Percentiles rank a stretch among this genome's conserved stretches.
phyloP scores from a whole-genome alignment of 2,329 filamentous ascomycete genomes.

The Cladosporium sp. region DNA sequence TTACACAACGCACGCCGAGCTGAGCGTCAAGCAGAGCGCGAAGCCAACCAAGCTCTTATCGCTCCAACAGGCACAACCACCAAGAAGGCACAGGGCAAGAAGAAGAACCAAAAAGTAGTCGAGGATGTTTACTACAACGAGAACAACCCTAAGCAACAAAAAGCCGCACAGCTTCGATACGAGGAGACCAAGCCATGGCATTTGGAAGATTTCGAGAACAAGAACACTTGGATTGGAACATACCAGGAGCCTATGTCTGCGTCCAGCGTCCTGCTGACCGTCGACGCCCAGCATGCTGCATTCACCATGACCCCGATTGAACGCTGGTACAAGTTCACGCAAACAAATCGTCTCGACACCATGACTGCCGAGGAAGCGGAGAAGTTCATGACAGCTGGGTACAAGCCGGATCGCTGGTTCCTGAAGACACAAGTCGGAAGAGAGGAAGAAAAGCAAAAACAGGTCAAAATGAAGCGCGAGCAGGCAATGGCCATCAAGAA shows the following conservation, averaged over 20 bases:
- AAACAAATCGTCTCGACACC: conserved; percentile 62
- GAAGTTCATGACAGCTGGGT: conserved; percentile 76
- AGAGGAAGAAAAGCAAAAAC: conserved; percentile 29
- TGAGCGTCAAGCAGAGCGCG: conserved; percentile 81
- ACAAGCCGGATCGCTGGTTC: conserved; percentile 77
- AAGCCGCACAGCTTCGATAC: conserved; percentile 68
- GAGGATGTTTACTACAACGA: conserved; percentile 85
- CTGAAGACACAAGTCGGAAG: conserved; percentile 62
- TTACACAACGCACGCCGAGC: conserved; percentile 62
- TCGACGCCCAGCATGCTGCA: conserved; percentile 56
- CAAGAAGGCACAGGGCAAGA: conserved; percentile 56
- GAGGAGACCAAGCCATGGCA: conserved; percentile 97
- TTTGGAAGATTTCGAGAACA: conserved; percentile 92
- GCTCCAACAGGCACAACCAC: conserved; percentile 73
- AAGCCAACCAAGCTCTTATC: conserved; percentile 87
- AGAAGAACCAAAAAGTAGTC: conserved; percentile 75
- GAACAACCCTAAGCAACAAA: conserved; percentile 70
- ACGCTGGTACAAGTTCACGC: conserved; percentile 89
- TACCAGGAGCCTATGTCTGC: conserved; percentile 89
- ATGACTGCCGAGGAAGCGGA: conserved; percentile 85
- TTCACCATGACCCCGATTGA: conserved; percentile 90
- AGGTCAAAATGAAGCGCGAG: conserved; percentile 34
- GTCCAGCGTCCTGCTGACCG: conserved; percentile 74
- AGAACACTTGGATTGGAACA: conserved; percentile 88
- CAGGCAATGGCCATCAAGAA: conserved; percentile 57